Percentiles rank a stretch among this genome's conserved stretches.
phyloP scores from a whole-genome alignment of 108 stramenopile species.

The Fistulifera pelliculosa region DNA sequence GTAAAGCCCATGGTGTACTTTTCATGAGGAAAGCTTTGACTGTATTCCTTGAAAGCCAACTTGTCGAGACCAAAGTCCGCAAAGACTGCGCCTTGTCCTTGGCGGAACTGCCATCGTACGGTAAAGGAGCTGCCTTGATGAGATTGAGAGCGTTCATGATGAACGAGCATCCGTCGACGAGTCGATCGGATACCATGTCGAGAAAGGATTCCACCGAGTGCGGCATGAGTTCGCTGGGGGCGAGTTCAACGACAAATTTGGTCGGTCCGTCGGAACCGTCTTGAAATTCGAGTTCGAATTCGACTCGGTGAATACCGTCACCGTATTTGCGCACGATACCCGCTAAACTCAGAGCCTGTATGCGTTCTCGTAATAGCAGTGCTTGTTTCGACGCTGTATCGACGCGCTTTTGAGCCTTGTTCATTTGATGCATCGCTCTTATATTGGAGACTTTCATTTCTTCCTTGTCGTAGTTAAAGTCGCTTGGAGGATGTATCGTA shows the following conservation, averaged over 20 bases:
- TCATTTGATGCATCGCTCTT: too few species aligned
- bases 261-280: constrained; percentile 11
- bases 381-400: too few species aligned
- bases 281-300: constrained; percentile 56
- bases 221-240: constrained; percentile 62
- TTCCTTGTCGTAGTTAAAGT: too few species aligned
- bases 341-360: too few species aligned
- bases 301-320: constrained; percentile 44
- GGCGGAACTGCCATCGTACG: constrained; percentile 25
- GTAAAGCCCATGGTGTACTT: constrained; percentile 74
- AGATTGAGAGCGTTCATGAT: constrained; percentile 42
- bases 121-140: constrained; percentile 45
- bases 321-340: constrained; percentile 26
- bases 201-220: constrained; percentile 67
- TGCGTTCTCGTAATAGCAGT: too few species aligned
- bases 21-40: constrained; percentile 52
- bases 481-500: too few species aligned
- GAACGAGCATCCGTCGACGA: constrained; percentile 46
- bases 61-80: constrained; percentile 33
- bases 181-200: constrained; percentile 28
- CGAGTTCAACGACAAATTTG: constrained; percentile 57
- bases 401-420: too few species aligned
- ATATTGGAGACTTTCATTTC: too few species aligned
- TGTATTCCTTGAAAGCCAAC: constrained; percentile 72
- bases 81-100: constrained; percentile 31